Base-by-base conservation (phyloP, 2,329 filamentous ascomycete genomes). In the Pestalotiopsis sp. region DNA sequence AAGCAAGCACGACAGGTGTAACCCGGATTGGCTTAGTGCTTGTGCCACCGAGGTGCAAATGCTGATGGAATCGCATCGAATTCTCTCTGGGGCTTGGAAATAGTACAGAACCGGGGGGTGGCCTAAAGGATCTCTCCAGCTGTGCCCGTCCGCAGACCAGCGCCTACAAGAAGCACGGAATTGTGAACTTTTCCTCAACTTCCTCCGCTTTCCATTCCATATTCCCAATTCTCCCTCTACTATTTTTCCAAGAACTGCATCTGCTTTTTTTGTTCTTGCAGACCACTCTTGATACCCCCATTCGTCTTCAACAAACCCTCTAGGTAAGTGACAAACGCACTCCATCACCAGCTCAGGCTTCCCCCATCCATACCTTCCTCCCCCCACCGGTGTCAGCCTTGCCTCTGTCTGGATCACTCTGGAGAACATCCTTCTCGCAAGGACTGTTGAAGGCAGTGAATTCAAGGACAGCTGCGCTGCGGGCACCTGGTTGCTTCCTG, bases 31-130 rank as follows among this genome's bases (percentile, higher is more conserved):
- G 27, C 14, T 45, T 45, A 49, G 31, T 13, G 17, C 14, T 25
- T 17, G 38, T 31, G 45, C 25, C 25, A 57, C 36, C 63, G 59
- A 62, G 59, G 31, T 49, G 65, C 65, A 56, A 67, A 36, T 67
- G 65, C 65, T 67, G 65, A 69, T 69, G 68, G 68, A 69, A 69
- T 69, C 68, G 60, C 68, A 69, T 69, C 68, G 68, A 69, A 69
- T 69, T 67, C 63, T 69, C 58, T 62, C 31, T 62, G 59, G 59
- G 64, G 68, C 25, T 61, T 66, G 65, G 39, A 17, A 23, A 36
- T 57, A 56, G 31, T 23, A 5, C 31, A 52, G 39, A 23, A 61
- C 61, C 38, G 62, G 62, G 39, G 36, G 52, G 64, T 62, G 59
- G 27, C 59, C 59, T 62, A 39, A 62, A 20, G 31, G 36, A 36